These are phyloP conservation scores for Stephanodiscus triporus DNA, from an alignment of 108 stramenopile species.

Conservation along the genomic window DNA sequence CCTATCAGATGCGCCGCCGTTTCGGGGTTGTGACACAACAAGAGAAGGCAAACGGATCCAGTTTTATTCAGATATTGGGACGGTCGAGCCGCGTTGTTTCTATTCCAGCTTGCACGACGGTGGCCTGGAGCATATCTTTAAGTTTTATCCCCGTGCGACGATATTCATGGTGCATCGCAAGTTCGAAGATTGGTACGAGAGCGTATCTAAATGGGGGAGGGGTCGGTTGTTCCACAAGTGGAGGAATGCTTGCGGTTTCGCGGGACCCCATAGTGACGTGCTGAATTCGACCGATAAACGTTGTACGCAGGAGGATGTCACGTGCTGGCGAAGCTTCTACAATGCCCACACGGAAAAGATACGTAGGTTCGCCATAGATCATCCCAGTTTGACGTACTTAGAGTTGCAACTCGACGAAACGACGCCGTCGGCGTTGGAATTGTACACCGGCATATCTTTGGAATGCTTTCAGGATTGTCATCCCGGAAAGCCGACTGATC, in stretches of 20 bases:
- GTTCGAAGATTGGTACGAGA: conserved; percentile 1
- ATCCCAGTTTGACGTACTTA: conserved; percentile 26
- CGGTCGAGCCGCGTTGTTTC: background rate
- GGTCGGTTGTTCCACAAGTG: background rate
- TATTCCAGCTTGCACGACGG: conserved; percentile 2
- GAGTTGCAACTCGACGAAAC: conserved; percentile 14
- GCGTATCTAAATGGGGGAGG: background rate
- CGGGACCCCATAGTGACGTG: background rate
- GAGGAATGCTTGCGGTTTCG: background rate
- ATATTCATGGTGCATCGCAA: background rate
- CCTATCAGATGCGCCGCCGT: background rate
- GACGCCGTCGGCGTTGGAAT: background rate
- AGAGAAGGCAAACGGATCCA: background rate
- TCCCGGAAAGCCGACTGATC: conserved; percentile 2
- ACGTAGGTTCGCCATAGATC: conserved; percentile 12
- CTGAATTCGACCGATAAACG: too few species aligned
- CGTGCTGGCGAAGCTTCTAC: conserved; percentile 23
- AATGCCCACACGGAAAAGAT: conserved; percentile 13
- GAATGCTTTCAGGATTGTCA: background rate
- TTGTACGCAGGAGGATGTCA: background rate
- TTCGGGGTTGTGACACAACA: conserved; percentile 2
- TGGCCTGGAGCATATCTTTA: background rate
- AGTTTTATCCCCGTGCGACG: background rate
- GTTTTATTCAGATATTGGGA: background rate
- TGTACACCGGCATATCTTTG: background rate